Base-by-base conservation (phyloP, 225 moss, liverwort and hornwort genomes). In the Rhytidiadelphus loreus region DNA sequence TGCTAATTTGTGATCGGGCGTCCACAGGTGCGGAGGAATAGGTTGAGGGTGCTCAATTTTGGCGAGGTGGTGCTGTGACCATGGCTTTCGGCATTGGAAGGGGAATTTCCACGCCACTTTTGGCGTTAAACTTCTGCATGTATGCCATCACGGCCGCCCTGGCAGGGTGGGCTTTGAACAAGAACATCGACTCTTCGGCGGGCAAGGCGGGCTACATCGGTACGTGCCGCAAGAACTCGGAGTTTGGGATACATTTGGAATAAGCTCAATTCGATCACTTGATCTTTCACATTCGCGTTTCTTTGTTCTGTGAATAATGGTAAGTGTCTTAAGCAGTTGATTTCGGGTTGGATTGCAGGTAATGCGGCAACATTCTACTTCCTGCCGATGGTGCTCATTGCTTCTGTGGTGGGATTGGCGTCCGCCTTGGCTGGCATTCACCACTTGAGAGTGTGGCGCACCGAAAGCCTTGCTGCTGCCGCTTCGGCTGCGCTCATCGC, bases 321-420 rank as follows among this genome's bases (percentile, higher is more conserved):
- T 53, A 25, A 23, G 61, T 82, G 29, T 63, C 57, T 61, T 64
- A 72, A 25, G 24, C 26, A 43, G 26, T 48, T n/a, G 16, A 70
- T 46, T 52, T 46, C 63, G 50, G 63, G 35, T 81, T 56, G 59
- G 43, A 44, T 53, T 59, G 76, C 73, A 94, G 94, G 94, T 65
- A 94, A 94, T 85, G 88, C 94, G 85, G 92, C 94, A 60, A 94
- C 94, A 12, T 91, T 90, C 59, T 92, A 94, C 90, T 94, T 94
- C 87, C 80, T 94, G 83, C 94, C 94, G 32, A 65, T 94, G 79
- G 94, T 94, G 53, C 94, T 94, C 82, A 90, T 92, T 43, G 94
- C 94, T 58, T 92, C 91, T 68, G 91, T 94, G 57, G 94, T 92
- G 50, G 94, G 94, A 88, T 79, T 94, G 83, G 94, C 92, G 35